Conservation (phyloP, 257 asterid genomes). For the Linaria vulgaris region DNA sequence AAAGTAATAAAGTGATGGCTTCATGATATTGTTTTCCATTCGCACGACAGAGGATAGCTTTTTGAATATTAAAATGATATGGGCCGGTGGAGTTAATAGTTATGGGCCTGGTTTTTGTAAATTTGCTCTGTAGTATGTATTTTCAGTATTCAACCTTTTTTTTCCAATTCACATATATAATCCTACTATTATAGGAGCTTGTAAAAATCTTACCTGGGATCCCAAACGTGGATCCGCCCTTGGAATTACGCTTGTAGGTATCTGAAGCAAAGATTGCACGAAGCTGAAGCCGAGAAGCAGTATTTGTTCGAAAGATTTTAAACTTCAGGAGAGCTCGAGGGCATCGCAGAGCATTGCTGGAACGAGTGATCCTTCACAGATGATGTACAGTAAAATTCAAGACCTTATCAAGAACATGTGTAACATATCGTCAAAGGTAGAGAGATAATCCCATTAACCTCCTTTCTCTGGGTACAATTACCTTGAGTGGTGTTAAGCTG, state of each 20-base stretch:
- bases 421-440: slow-evolving; percentile 38
- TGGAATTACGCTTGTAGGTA: slow-evolving; percentile 85
- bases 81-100: no score
- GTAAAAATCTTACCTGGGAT: no score
- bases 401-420: slow-evolving; percentile 85
- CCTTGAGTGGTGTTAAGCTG: slow-evolving; percentile 29
- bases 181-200: no score
- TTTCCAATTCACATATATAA: no score
- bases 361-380: slow-evolving; percentile 46
- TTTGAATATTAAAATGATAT: no score
- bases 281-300: slow-evolving; percentile 97
- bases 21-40: no score
- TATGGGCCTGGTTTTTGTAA: no score
- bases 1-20: no score
- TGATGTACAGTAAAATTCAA: slow-evolving; percentile 71
- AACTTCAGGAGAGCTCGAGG: slow-evolving; percentile 83
- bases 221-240: no score
- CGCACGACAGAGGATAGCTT: no score
- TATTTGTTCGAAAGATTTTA: slow-evolving; percentile 74
- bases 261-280: slow-evolving; percentile 83
- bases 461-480: slow-evolving; percentile 34
- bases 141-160: no score
- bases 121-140: no score
- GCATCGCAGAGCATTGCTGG: slow-evolving; percentile 63
- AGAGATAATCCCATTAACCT: slow-evolving; percentile 36